A percentile compares a stretch with the other conserved stretches of the same genome.
These are phyloP conservation scores for Sporobolus alterniflorus DNA, from an alignment of 202 grass and related monocot genomes.

Conservation along the genomic window DNA sequence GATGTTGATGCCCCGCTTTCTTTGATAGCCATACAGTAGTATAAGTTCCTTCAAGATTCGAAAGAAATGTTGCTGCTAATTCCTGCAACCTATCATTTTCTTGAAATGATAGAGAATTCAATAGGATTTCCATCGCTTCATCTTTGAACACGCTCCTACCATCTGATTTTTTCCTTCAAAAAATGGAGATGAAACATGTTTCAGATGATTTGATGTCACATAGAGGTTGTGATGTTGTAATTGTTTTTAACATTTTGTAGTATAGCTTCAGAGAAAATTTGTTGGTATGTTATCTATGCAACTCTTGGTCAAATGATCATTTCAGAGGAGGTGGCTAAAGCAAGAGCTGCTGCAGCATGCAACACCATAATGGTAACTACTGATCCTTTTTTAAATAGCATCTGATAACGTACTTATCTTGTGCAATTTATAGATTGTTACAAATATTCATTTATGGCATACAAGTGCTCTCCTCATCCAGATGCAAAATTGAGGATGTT, in stretches of 20 bases:
- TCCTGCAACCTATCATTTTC: conserved; percentile 65
- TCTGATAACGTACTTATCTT: background rate
- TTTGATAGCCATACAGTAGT: conserved; percentile 73
- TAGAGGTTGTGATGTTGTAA: background rate
- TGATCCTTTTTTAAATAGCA: background rate
- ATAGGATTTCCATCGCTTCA: conserved; percentile 78
- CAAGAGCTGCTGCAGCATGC: conserved; percentile 86
- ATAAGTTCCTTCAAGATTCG: conserved; percentile 90
- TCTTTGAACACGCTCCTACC: conserved; percentile 77
- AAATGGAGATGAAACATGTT: conserved; percentile 9
- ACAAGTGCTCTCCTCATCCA: conserved; percentile 78
- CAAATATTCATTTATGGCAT: conserved; percentile 5
- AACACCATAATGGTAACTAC: conserved; percentile 69
- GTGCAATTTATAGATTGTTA: background rate
- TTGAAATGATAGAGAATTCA: conserved; percentile 68
- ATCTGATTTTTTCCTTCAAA: conserved; percentile 59
- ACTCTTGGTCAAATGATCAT: conserved; percentile 19
- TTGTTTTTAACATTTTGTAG: too few species aligned
- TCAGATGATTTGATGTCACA: conserved; percentile 22
- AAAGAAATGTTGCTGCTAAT: conserved; percentile 73
- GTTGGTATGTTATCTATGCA: too few species aligned
- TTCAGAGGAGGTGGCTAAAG: conserved; percentile 85
- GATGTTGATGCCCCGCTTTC: conserved; percentile 72
- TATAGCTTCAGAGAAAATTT: background rate
- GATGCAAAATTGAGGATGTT: conserved; percentile 81